Conservation (phyloP, 306 rosid genomes). For the Calophaca sinica region DNA sequence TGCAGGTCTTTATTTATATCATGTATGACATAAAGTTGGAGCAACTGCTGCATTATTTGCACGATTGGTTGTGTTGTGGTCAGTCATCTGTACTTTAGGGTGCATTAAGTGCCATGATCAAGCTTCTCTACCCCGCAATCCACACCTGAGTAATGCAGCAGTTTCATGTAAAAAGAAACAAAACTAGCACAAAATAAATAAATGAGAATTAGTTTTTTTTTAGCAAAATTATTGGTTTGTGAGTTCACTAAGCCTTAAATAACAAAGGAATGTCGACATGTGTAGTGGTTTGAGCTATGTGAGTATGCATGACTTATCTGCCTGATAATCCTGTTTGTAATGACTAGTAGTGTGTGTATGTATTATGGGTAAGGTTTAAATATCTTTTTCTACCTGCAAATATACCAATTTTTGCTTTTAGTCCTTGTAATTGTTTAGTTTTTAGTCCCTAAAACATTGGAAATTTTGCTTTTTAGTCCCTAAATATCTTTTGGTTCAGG, state of each 20-base stretch:
- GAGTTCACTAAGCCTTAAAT: not conserved
- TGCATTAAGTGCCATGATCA: not conserved
- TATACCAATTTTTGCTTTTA: no score
- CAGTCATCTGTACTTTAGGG: not conserved
- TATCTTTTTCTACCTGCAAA: no score
- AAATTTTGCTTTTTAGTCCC: no score
- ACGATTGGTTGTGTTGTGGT: not conserved
- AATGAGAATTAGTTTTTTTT: not conserved
- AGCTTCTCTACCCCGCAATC: constrained; percentile 1
- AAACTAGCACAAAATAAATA: no score
- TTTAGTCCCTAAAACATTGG: no score
- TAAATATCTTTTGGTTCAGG: no score
- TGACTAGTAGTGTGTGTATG: not conserved
- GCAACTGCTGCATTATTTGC: not conserved
- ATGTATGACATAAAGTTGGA: not conserved
- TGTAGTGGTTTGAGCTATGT: not conserved
- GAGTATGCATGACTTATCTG: not conserved
- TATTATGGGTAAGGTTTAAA: not conserved
- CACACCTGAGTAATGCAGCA: not conserved
- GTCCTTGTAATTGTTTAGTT: no score
- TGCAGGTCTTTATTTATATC: not conserved
- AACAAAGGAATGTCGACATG: not conserved
- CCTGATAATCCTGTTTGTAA: not conserved
- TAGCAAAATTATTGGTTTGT: not conserved
- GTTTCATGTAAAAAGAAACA: not conserved